phyloP scores from a whole-genome alignment of 2,329 filamentous ascomycete species.

The Verticillium nubilum region DNA sequence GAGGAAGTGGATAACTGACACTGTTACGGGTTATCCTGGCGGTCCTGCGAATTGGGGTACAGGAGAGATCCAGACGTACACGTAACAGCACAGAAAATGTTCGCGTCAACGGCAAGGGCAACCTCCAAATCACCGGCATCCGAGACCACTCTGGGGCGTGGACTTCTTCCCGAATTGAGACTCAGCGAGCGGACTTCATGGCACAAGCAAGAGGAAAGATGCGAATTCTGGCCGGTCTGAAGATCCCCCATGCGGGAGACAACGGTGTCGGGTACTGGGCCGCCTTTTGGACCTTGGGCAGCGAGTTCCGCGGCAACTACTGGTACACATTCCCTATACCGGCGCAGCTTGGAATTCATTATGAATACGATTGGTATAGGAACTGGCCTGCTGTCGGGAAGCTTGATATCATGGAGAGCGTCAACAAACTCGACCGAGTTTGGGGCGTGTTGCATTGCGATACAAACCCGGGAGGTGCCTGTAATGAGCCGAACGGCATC shows the following conservation, averaged over 20 bases:
- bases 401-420: constrained; percentile 36
- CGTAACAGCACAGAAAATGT: constrained; percentile 30
- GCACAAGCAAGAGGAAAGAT: constrained; percentile 25
- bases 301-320: constrained; percentile 28
- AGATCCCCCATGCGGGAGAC: constrained; percentile 7
- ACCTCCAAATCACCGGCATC: constrained; percentile 1
- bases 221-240: constrained; percentile 29
- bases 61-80: constrained; percentile 40
- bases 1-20: constrained; percentile 34
- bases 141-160: constrained; percentile 16
- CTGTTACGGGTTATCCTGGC: constrained; percentile 37
- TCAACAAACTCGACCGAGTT: constrained; percentile 40
- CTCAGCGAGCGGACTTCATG: constrained; percentile 24
- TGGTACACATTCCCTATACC: background rate
- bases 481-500: constrained; percentile 44
- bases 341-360: too few species aligned
- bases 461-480: constrained; percentile 34
- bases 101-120: constrained; percentile 24
- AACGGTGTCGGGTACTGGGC: constrained; percentile 34
- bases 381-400: constrained; percentile 36
- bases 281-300: constrained; percentile 38
- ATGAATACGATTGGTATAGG: background rate
- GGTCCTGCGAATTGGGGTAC: constrained; percentile 42
- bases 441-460: constrained; percentile 50
- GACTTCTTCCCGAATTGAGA: constrained; percentile 39